Percentiles rank a stretch among this genome's conserved stretches.
Conservation (phyloP, 352 stramenopile genomes). For the Plasmopara viticola region DNA sequence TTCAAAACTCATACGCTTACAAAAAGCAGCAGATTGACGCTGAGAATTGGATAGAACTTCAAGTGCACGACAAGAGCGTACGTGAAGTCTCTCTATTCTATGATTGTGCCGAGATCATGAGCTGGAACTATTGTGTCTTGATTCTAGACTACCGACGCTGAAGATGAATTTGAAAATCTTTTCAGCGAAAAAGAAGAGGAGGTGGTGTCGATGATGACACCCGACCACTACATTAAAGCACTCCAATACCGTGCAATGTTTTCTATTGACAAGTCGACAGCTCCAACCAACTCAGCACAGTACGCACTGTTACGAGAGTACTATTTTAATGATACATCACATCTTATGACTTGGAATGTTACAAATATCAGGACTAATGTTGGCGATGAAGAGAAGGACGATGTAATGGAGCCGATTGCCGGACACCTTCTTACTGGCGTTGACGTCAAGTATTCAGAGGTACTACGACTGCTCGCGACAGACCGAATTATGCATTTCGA, state of each 20-base stretch:
- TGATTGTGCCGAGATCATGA: no score
- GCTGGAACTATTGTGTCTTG: not conserved
- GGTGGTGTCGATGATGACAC: conserved; percentile 58
- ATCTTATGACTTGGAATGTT: not conserved
- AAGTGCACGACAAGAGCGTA: conserved; percentile 66
- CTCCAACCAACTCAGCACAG: conserved; percentile 19
- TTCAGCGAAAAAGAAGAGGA: conserved; percentile 81
- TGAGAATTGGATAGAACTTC: conserved; percentile 70
- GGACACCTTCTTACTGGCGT: conserved; percentile 21
- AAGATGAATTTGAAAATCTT: conserved; percentile 76
- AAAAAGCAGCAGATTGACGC: conserved; percentile 79
- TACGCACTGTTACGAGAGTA: conserved; percentile 4
- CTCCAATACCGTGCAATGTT: conserved; percentile 56
- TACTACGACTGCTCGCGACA: conserved; percentile 18
- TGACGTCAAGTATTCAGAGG: conserved; percentile 25
- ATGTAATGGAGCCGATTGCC: conserved; percentile 28
- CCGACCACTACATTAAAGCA: conserved; percentile 65
- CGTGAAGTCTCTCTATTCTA: conserved; percentile 7
- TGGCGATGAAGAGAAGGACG: conserved; percentile 39
- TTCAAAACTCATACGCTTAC: conserved; percentile 82
- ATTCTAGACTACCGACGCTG: conserved; percentile 28
- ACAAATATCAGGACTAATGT: conserved; percentile 14
- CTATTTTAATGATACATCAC: not conserved
- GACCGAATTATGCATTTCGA: conserved; percentile 52
- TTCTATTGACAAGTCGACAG: conserved; percentile 18